These are phyloP conservation scores for Candida glaebosa DNA, from an alignment of 805 yeast species.

Conservation along the genomic window DNA sequence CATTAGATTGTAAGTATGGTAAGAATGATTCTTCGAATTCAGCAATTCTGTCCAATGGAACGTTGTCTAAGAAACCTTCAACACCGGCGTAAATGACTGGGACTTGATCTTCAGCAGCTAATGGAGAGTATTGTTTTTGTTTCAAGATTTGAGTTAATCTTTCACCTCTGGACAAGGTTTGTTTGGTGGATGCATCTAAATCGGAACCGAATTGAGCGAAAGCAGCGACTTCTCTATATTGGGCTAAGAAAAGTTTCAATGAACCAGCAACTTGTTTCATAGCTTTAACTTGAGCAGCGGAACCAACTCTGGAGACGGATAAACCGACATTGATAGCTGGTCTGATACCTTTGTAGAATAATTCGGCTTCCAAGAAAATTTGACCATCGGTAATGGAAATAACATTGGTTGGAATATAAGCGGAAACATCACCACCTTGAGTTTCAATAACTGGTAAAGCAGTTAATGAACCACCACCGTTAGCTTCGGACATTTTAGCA, in stretches of 20 bases:
- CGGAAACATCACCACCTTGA: conserved; percentile 99
- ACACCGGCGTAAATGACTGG: conserved; percentile 99
- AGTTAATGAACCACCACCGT: conserved; percentile 93
- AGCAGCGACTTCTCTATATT: conserved; percentile 99
- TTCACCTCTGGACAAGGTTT: conserved; percentile 99
- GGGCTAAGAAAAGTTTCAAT: conserved; percentile 99
- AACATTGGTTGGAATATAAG: conserved; percentile 96
- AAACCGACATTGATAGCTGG: conserved; percentile 99
- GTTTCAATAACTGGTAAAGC: conserved; percentile 97
- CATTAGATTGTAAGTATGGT: conserved; percentile 88
- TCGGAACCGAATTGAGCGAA: conserved; percentile 99
- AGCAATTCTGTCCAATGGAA: conserved; percentile 81
- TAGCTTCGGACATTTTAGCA: conserved; percentile 88
- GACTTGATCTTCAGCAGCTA: conserved; percentile 98
- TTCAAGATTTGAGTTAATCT: conserved; percentile 98
- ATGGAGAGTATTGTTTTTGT: conserved; percentile 96
- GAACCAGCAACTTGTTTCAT: conserved; percentile 99
- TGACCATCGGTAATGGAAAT: conserved; percentile 97
- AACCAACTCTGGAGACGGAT: conserved; percentile 99
- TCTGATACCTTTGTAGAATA: conserved; percentile 99
- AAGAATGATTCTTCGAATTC: conserved; percentile 92
- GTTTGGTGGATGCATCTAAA: conserved; percentile 99
- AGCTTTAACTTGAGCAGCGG: conserved; percentile 99
- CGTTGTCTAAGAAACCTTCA: conserved; percentile 92
- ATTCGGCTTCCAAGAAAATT: conserved; percentile 98